Percentiles rank a stretch among this genome's conserved stretches.
Conservation (phyloP, 2,329 filamentous ascomycete species). For the Scleromitrula shiraiana region DNA sequence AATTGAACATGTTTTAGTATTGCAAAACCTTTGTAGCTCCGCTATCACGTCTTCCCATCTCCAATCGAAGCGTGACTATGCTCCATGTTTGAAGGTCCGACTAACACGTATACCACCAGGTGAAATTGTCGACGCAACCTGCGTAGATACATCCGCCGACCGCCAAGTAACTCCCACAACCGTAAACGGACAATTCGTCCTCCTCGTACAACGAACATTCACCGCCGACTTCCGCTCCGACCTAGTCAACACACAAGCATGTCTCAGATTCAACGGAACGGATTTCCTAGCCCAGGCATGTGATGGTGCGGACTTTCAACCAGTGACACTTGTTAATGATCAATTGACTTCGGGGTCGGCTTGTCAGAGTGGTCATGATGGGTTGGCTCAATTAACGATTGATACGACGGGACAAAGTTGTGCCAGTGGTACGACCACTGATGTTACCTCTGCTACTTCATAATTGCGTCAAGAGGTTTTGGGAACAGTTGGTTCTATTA, state of each 20-base stretch:
- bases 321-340: conserved; percentile 26
- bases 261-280: conserved; percentile 35
- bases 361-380: conserved; percentile 32
- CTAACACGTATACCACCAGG: no score
- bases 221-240: conserved; percentile 33
- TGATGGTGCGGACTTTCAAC: conserved; percentile 17
- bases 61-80: no score
- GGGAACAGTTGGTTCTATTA: no score
- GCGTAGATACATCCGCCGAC: conserved; percentile 31
- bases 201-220: conserved; percentile 34
- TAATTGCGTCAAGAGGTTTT: no score
- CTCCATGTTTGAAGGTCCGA: no score
- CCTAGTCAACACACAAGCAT: conserved; percentile 32
- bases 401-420: conserved; percentile 25
- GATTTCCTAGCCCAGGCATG: conserved; percentile 28
- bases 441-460: not conserved
- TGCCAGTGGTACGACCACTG: conserved; percentile 28
- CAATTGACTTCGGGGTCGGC: conserved; percentile 29
- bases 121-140: conserved; percentile 36
- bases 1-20: no score
- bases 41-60: no score
- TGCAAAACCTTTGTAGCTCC: no score
- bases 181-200: conserved; percentile 26
- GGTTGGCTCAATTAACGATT: conserved; percentile 27
- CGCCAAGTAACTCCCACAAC: conserved; percentile 35